Evolutionary conservation across 768 basidiomycete species (phyloP).

Genomic region (Phylloporus sp.): DNA sequence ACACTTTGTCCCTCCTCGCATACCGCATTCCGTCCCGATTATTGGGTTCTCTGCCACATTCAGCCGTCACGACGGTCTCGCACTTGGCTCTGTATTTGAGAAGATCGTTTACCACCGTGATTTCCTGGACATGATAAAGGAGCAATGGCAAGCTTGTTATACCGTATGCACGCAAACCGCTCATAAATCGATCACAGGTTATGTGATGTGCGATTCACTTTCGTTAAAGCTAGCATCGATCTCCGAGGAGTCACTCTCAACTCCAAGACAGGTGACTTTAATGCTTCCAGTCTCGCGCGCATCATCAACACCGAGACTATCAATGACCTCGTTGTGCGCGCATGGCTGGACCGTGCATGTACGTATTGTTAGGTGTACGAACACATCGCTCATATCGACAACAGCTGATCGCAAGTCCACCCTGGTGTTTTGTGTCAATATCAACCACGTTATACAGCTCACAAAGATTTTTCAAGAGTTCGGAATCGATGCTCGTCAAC

Average conservation of each 20-base stretch:
- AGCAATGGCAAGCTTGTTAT: constrained; percentile 61
- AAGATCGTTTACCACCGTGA: constrained; percentile 90
- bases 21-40: constrained; percentile 63
- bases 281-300: constrained; percentile 68
- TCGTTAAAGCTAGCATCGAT: constrained; percentile 72
- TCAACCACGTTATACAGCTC: constrained; percentile 74
- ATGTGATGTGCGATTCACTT: constrained; percentile 81
- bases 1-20: constrained; percentile 33
- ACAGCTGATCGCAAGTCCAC: constrained; percentile 74
- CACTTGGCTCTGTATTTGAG: constrained; percentile 85
- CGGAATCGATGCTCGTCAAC: constrained; percentile 82
- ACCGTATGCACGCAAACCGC: neutral
- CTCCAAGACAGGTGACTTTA: constrained; percentile 75
- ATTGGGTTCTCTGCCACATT: constrained; percentile 97
- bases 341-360: constrained; percentile 88
- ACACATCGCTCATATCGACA: constrained; percentile 4
- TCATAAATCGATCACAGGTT: constrained; percentile 48
- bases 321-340: constrained; percentile 72
- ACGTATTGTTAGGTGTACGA: constrained; percentile 19
- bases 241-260: constrained; percentile 65
- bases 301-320: constrained; percentile 78
- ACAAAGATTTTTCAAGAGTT: constrained; percentile 67
- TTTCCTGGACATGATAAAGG: constrained; percentile 89
- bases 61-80: constrained; percentile 85
- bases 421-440: constrained; percentile 85